Base-by-base conservation (phyloP, 2,329 filamentous ascomycete species). In the Monosporascus sp. region DNA sequence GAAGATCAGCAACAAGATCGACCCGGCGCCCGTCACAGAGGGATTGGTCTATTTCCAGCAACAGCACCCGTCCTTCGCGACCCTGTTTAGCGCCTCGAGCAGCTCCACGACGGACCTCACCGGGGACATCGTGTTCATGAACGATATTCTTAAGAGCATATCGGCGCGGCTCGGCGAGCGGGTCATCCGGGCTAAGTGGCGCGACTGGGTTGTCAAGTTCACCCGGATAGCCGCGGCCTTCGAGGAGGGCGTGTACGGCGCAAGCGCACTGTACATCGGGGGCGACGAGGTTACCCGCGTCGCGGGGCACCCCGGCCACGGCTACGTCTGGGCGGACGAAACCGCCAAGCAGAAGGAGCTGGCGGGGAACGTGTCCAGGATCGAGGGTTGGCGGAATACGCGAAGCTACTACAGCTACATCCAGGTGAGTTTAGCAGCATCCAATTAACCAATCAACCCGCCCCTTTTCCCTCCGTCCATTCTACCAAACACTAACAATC, bases 361-460 rank as follows among this genome's bases (percentile, higher is more conserved):
- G 38, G 89, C 91, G 17, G 93, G 91, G 3, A 96, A 96, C 56
- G 90, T 94, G 47, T 90, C 89, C 53, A 82, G 94, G 52, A 95
- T 99, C 56, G 94, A 99, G 73, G 94, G 93, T 52, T 99, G 94
- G 94, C 85, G 94, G 60, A 95, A 90, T 58, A 97, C 94, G 1
- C 81, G 94, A 55, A 96, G 90, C 65, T 99, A 99, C 68, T 96
- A 95, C 72, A 91, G 89, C 60, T 97, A 90, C 67, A 93, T 97
- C 58, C 90, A 96, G 75, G 89, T 85, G 70, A 62, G 75, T 39
- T n/a, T 25, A 24, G 3, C 2, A 14, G 5, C 31, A 36, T 47
- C 37, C 34, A n/a, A 11, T 31, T 14, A 31, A 36, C 3, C 8
- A 8, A 27, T 8, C 25, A 27, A 27, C 25, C 25, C 7, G 25